Percentiles rank a stretch among this genome's conserved stretches.
Evolutionary conservation across 345 rosid genomes (phyloP).

Genomic region (Raphanus raphanistrum): DNA sequence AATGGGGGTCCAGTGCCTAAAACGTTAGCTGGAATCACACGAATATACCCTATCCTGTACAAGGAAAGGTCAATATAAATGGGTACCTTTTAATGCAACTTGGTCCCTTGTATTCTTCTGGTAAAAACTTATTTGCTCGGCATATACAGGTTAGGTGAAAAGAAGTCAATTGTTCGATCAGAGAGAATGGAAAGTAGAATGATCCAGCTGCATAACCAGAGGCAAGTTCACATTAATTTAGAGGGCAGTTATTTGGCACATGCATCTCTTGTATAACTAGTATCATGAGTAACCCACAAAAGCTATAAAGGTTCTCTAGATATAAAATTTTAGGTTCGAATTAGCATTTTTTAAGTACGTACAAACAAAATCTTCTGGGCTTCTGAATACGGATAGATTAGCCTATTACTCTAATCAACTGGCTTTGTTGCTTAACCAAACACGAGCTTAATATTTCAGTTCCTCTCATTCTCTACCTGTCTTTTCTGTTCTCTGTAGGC

Average conservation of each 20-base stretch:
- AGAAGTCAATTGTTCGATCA: conserved; percentile 75
- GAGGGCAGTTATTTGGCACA: conserved; percentile 5
- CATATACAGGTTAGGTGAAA: conserved; percentile 53
- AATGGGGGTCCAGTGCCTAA: conserved; percentile 80
- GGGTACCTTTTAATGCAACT: conserved; percentile 23
- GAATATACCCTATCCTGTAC: conserved; percentile 85
- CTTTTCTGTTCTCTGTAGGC: conserved; percentile 51
- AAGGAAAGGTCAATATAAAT: conserved; percentile 69
- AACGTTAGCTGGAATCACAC: conserved; percentile 80
- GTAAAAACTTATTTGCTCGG: conserved; percentile 16
- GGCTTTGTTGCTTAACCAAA: conserved; percentile 2
- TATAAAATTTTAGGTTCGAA: background rate
- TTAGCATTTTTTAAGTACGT: background rate
- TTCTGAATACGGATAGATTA: conserved; percentile 10
- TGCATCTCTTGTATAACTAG: conserved; percentile 12
- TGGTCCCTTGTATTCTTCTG: conserved; percentile 15
- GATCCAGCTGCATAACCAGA: conserved; percentile 49
- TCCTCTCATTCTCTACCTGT: conserved; percentile 13
- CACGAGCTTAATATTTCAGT: background rate
- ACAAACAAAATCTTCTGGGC: conserved; percentile 11
- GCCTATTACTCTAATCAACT: conserved; percentile 11
- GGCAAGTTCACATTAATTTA: conserved; percentile 31
- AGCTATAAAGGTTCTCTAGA: conserved; percentile 10
- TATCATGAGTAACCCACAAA: conserved; percentile 17
- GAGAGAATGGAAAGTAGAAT: conserved; percentile 75